Base-by-base conservation (phyloP, 192 early-diverging fungal genomes). In the Globomyces pollinis-pini region DNA sequence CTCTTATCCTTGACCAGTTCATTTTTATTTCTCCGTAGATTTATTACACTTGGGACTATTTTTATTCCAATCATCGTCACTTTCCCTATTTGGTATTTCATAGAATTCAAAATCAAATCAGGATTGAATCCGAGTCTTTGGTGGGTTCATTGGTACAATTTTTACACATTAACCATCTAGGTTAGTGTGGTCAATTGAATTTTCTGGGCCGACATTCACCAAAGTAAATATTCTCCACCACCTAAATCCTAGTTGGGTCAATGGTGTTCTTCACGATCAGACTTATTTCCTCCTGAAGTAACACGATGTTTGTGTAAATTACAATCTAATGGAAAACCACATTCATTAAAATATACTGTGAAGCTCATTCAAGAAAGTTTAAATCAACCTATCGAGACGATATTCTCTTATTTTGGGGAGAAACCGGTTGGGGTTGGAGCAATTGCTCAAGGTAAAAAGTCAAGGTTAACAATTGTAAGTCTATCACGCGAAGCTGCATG, bases 401-500 rank as follows among this genome's bases (percentile, higher is more conserved):
- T 93, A 8, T 95, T 98, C 77, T 81, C 83, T 29, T 66, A 72
- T 29, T 89, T 95, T 58, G 85, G 88, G 13, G 71, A 76, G 30
- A 68, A 50, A 0, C 91, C 93, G 0, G 74, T 95, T 24, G 96
- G 96, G 0, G 89, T 91, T 15, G 96, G 96, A 3, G 92, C 96
- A 15, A 93, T 98, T 61, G 92, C 93, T 0, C 96, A 98, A n/a
- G 73, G n/a, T n/a, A n/a, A n/a, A n/a, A n/a, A n/a, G n/a, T n/a
- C n/a, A n/a, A n/a, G n/a, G n/a, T n/a, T n/a, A n/a, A n/a, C n/a
- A n/a, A n/a, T n/a, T n/a, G n/a, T n/a, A n/a, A 66, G 70, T 72
- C 20, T 84, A 85, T 62, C 77, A 83, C 55, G 83, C 82, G 3
- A 64, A 53, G 1, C 56, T 85, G 20, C 21, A 1, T 59, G 39